These are phyloP conservation scores for Ascochyta pisi DNA, from an alignment of 2,329 filamentous ascomycete genomes.

Conservation along the genomic window DNA sequence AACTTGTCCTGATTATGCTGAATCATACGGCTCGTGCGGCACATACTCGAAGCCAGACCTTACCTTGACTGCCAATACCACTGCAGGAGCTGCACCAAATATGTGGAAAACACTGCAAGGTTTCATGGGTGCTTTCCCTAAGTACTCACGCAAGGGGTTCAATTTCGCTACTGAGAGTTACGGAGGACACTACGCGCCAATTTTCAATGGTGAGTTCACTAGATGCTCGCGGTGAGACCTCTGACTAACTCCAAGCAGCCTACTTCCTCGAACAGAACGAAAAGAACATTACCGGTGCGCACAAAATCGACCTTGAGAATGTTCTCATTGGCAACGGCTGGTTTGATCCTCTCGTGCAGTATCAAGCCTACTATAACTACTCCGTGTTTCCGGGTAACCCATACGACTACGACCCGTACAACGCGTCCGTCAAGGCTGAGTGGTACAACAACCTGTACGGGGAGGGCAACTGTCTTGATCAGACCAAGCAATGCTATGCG, in stretches of 20 bases:
- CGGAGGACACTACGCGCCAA: slow-evolving; percentile 65
- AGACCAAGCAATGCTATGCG: slow-evolving; percentile 62
- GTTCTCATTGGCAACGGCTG: slow-evolving; percentile 66
- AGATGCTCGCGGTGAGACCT: background rate
- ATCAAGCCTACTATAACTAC: slow-evolving; percentile 65
- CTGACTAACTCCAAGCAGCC: slow-evolving; percentile 21
- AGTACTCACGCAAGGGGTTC: slow-evolving; percentile 56
- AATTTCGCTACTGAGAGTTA: slow-evolving; percentile 65
- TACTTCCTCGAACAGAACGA: slow-evolving; percentile 58
- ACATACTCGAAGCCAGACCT: slow-evolving; percentile 63
- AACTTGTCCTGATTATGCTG: slow-evolving; percentile 60
- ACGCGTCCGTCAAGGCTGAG: slow-evolving; percentile 56
- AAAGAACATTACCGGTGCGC: slow-evolving; percentile 52
- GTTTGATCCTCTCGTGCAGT: slow-evolving; percentile 64
- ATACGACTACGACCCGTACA: slow-evolving; percentile 62
- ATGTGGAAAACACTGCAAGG: slow-evolving; percentile 69
- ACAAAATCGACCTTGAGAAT: slow-evolving; percentile 58
- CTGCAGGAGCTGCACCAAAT: slow-evolving; percentile 61
- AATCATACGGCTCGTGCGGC: slow-evolving; percentile 55
- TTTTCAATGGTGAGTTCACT: slow-evolving; percentile 54
- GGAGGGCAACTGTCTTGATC: slow-evolving; percentile 65
- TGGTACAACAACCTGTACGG: slow-evolving; percentile 69
- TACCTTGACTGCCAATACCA: slow-evolving; percentile 61
- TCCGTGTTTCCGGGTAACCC: slow-evolving; percentile 64
- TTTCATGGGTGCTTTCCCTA: slow-evolving; percentile 67